A percentile compares a stretch with the other conserved stretches of the same genome.
Conservation (phyloP, 2,329 filamentous ascomycete genomes). For the Pyricularia pennisetigena region DNA sequence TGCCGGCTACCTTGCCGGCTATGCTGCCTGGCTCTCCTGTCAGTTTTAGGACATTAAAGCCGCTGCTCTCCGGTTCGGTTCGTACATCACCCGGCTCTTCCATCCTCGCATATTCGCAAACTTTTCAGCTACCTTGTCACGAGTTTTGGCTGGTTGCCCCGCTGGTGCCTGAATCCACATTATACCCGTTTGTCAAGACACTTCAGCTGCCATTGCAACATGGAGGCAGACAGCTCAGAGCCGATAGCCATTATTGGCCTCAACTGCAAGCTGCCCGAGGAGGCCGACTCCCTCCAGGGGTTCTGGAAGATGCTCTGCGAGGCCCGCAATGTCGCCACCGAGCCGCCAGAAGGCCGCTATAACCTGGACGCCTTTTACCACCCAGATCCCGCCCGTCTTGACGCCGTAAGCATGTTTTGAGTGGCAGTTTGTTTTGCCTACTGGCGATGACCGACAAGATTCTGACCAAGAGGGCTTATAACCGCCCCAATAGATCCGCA, state of each 20-base stretch:
- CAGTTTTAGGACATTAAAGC: no score
- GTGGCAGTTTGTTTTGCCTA: neutral
- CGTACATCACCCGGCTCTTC: no score
- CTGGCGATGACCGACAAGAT: neutral
- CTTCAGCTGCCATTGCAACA: no score
- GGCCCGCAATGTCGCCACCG: neutral
- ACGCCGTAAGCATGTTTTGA: neutral
- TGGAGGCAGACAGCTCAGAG: neutral
- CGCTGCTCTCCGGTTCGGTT: no score
- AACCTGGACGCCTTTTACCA: conserved; percentile 6
- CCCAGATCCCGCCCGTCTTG: neutral
- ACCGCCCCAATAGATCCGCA: neutral
- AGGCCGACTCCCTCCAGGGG: conserved; percentile 18
- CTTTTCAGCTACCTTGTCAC: no score
- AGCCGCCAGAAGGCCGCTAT: conserved; percentile 9
- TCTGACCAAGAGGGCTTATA: no score
- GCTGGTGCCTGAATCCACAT: no score
- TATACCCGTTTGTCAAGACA: no score
- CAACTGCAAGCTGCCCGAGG: conserved; percentile 25
- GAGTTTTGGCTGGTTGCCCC: no score
- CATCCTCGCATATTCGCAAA: no score
- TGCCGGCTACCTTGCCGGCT: no score
- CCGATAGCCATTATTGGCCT: conserved; percentile 25
- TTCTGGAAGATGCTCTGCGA: conserved; percentile 19
- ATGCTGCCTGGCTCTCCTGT: no score